Evolutionary conservation across 2,329 filamentous ascomycete genomes (phyloP).

Genomic region (Sporothrix schenckii): DNA sequence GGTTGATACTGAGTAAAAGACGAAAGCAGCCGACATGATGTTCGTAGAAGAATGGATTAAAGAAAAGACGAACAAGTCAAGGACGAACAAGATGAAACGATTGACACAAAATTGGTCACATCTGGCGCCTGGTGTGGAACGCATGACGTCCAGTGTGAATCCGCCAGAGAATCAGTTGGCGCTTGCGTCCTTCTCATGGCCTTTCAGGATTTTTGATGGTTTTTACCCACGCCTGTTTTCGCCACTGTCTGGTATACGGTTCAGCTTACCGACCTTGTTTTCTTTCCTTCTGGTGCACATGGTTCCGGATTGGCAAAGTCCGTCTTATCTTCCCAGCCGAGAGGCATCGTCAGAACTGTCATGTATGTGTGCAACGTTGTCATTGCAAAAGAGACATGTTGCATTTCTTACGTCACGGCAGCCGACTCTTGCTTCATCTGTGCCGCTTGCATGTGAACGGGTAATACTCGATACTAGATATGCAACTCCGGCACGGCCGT

Average conservation of each 20-base stretch:
- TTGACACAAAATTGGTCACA: not conserved
- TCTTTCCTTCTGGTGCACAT: not conserved
- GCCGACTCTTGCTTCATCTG: not conserved
- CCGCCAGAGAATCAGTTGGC: conserved; percentile 16
- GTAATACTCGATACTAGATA: not conserved
- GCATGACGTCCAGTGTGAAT: conserved; percentile 11
- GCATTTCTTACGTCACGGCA: conserved; percentile 5
- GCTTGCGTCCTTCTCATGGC: no score
- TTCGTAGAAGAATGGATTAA: no score
- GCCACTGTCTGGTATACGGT: not conserved
- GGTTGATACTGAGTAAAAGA: conserved; percentile 8
- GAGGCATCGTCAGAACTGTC: not conserved
- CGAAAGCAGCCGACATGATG: not conserved
- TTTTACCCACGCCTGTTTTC: conserved; percentile 1
- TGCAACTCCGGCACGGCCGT: not conserved
- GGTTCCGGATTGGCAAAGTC: not conserved
- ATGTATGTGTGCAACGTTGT: not conserved
- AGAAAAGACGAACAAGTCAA: not conserved
- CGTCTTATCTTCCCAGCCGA: not conserved
- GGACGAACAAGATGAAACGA: conserved; percentile 6
- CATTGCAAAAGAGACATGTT: not conserved
- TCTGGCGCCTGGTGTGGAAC: not conserved
- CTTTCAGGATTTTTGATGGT: not conserved
- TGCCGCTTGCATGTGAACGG: not conserved
- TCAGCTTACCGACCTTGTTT: conserved; percentile 5